phyloP scores from a whole-genome alignment of 164 flowering plant genomes.

The Saururus chinensis region DNA sequence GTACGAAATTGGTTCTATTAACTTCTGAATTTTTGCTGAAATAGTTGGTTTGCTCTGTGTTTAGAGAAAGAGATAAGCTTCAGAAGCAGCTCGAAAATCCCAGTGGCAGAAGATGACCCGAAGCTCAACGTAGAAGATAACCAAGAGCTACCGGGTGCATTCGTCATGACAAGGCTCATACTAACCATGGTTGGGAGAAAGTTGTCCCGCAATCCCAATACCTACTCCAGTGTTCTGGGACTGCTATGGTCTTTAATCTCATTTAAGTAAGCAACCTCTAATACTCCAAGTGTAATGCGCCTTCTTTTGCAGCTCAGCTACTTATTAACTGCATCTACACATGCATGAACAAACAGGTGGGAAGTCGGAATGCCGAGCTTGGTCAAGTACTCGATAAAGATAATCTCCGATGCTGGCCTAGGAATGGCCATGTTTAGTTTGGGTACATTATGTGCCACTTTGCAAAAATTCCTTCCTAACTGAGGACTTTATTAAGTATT shows the following conservation, averaged over 20 bases:
- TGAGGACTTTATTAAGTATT: background rate
- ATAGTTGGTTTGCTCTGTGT: background rate
- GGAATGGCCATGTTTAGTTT: slow-evolving; percentile 79
- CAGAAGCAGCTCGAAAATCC: slow-evolving; percentile 25
- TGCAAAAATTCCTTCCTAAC: background rate
- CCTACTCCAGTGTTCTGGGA: slow-evolving; percentile 55
- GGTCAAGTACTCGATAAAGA: slow-evolving; percentile 41
- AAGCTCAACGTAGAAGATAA: slow-evolving; percentile 3
- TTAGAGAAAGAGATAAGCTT: slow-evolving; percentile 46
- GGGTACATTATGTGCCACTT: slow-evolving; percentile 17
- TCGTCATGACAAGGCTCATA: slow-evolving; percentile 36
- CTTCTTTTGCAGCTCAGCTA: background rate
- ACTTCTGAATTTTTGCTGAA: no score
- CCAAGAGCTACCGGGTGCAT: slow-evolving; percentile 38
- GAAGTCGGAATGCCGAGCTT: slow-evolving; percentile 48
- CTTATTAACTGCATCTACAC: background rate
- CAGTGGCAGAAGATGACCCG: slow-evolving; percentile 12
- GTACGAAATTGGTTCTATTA: no score
- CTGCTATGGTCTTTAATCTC: slow-evolving; percentile 56
- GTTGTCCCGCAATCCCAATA: slow-evolving; percentile 54
- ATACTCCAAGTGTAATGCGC: background rate
- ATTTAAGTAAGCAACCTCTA: slow-evolving; percentile 27
- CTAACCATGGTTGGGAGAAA: slow-evolving; percentile 44
- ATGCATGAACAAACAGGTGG: slow-evolving; percentile 30
- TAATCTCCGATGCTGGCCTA: slow-evolving; percentile 64